Conservation (phyloP, 2,329 filamentous ascomycete genomes). For the Penicillium paneum region DNA sequence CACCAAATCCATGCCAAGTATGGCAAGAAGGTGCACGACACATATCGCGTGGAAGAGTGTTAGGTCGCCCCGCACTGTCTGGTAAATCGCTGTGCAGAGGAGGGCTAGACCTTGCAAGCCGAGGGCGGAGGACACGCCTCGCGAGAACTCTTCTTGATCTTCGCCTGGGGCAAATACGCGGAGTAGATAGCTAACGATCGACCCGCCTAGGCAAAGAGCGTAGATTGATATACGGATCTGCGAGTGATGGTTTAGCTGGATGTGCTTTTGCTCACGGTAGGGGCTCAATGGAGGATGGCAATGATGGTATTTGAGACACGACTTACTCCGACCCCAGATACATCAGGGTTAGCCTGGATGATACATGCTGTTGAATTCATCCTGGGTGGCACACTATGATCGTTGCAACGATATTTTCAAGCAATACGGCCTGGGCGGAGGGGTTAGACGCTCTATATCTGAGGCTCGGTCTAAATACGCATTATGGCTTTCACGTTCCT, state of each 20-base stretch:
- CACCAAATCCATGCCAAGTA: conserved; percentile 13
- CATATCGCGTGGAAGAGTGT: conserved; percentile 22
- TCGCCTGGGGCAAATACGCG: conserved; percentile 14
- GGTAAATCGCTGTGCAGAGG: conserved; percentile 20
- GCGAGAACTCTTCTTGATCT: conserved; percentile 17
- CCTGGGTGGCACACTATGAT: not conserved
- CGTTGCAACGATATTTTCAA: not conserved
- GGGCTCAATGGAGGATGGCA: not conserved
- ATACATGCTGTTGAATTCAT: conserved; percentile 17
- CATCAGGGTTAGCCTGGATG: conserved; percentile 17
- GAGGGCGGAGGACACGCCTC: conserved; percentile 16
- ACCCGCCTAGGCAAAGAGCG: conserved; percentile 16
- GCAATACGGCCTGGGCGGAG: not conserved
- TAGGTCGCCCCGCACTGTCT: conserved; percentile 15
- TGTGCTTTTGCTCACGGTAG: not conserved
- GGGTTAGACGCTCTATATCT: not conserved
- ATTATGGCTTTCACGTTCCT: not conserved
- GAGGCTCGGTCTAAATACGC: not conserved
- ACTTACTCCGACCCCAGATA: conserved; percentile 16
- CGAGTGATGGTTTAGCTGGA: not conserved
- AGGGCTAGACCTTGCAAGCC: conserved; percentile 19
- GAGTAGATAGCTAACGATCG: conserved; percentile 14
- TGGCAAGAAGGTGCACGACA: conserved; percentile 16
- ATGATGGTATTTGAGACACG: not conserved
- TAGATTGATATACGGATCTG: conserved; percentile 21